Conservation (phyloP, 129 eudicot genomes). For the Chrysanthemum lavandulifolium region DNA sequence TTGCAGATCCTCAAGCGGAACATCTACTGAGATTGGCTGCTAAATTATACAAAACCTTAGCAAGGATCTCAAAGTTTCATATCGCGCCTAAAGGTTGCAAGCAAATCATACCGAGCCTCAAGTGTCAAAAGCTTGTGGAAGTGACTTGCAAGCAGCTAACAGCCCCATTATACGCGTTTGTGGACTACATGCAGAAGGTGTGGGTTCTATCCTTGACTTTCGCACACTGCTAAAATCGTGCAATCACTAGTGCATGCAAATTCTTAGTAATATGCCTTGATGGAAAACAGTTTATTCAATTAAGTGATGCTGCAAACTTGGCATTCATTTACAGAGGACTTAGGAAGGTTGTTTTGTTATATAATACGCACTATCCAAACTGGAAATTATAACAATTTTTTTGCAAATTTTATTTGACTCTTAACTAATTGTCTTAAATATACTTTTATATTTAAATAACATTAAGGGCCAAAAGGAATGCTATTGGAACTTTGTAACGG, state of each 20-base stretch:
- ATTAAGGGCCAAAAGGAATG: background rate
- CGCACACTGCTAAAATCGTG: background rate
- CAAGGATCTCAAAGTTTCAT: constrained; percentile 60
- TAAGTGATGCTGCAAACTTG: background rate
- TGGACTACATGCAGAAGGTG: constrained; percentile 67
- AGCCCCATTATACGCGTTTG: constrained; percentile 62
- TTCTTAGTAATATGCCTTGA: no score
- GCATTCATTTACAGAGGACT: background rate
- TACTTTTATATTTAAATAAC: background rate
- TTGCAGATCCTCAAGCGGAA: constrained; percentile 77
- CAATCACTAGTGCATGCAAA: constrained; percentile 1
- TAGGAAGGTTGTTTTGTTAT: background rate
- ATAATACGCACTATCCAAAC: background rate
- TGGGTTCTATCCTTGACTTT: constrained; percentile 10
- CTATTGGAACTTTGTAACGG: background rate
- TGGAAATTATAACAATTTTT: background rate
- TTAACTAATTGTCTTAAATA: background rate
- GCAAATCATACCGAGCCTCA: constrained; percentile 58
- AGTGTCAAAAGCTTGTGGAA: constrained; percentile 77
- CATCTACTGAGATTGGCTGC: constrained; percentile 60
- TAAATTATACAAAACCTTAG: constrained; percentile 72
- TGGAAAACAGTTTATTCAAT: background rate
- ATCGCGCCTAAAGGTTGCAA: constrained; percentile 75
- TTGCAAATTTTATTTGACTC: background rate
- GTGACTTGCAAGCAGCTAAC: constrained; percentile 75